Conservation (phyloP, 352 stramenopile genomes). For the Pythium utonaiense region DNA sequence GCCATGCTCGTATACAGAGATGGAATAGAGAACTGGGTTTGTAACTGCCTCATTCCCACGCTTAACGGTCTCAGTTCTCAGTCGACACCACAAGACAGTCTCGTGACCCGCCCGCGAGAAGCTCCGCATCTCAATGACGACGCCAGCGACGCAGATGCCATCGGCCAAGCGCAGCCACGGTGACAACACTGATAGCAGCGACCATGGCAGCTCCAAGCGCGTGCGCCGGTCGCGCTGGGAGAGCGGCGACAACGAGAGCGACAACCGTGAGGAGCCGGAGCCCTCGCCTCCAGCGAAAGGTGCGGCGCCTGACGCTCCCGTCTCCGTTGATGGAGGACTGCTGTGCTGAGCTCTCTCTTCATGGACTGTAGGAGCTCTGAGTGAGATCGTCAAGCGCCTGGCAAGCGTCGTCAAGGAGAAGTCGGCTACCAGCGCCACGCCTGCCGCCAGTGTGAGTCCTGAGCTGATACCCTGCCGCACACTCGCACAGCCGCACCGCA, state of each 20-base stretch:
- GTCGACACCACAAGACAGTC: not conserved
- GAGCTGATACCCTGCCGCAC: not conserved
- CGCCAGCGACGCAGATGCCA: not conserved
- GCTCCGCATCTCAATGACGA: conserved; percentile 1
- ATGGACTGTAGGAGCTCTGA: conserved; percentile 25
- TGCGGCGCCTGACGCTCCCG: not conserved
- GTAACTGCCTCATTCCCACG: not conserved
- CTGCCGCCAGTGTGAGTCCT: conserved; percentile 19
- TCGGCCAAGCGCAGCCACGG: conserved; percentile 11
- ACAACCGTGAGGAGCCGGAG: not conserved
- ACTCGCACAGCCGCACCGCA: not conserved
- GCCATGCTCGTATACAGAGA: conserved; percentile 13
- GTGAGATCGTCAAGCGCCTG: conserved; percentile 60
- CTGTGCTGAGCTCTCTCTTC: not conserved
- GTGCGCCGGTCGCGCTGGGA: conserved; percentile 39
- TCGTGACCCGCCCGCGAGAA: not conserved
- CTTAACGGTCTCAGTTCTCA: conserved; percentile 2
- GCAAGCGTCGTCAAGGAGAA: conserved; percentile 70
- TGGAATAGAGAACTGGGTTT: not conserved
- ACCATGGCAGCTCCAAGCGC: conserved; percentile 22
- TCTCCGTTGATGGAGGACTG: no score
- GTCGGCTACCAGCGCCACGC: conserved; percentile 35
- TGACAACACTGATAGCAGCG: not conserved
- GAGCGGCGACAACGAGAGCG: conserved; percentile 7
- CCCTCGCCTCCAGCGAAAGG: conserved; percentile 8